Conservation (phyloP, 495 filamentous ascomycete genomes). For the Neurospora cerealis region DNA sequence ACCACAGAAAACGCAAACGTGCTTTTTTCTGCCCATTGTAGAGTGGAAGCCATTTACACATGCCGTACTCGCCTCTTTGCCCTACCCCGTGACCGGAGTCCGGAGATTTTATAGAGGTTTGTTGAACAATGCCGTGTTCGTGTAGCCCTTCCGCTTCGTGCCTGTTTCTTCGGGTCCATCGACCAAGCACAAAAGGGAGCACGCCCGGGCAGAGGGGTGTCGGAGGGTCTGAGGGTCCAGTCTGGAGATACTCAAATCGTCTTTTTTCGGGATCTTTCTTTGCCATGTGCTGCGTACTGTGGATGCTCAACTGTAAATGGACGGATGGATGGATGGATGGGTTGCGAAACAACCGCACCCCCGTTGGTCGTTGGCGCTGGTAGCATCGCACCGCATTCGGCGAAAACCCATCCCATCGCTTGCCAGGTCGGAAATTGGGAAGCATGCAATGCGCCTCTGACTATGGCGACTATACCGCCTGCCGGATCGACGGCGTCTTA, state of each 20-base stretch:
- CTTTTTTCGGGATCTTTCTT: neutral
- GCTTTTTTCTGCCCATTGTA: neutral
- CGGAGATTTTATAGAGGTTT: neutral
- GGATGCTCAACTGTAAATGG: too few species aligned
- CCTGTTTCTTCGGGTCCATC: neutral
- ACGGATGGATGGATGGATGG: neutral
- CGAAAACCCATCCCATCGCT: neutral
- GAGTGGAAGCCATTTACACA: neutral
- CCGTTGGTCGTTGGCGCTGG: neutral
- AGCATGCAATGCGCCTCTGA: neutral
- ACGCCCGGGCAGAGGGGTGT: neutral
- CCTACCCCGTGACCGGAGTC: neutral
- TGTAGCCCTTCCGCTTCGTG: neutral
- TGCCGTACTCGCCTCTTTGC: neutral
- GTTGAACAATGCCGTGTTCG: neutral
- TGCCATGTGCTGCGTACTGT: neutral
- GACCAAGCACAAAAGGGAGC: neutral
- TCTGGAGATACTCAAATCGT: neutral
- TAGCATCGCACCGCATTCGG: neutral
- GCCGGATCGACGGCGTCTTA: neutral
- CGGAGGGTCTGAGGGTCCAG: neutral
- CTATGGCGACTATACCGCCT: neutral
- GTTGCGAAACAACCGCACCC: neutral
- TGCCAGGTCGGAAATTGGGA: neutral
- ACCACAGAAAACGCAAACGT: neutral